These are phyloP conservation scores for Artemisia argyi DNA, from an alignment of 129 eudicot genomes.

Conservation along the genomic window DNA sequence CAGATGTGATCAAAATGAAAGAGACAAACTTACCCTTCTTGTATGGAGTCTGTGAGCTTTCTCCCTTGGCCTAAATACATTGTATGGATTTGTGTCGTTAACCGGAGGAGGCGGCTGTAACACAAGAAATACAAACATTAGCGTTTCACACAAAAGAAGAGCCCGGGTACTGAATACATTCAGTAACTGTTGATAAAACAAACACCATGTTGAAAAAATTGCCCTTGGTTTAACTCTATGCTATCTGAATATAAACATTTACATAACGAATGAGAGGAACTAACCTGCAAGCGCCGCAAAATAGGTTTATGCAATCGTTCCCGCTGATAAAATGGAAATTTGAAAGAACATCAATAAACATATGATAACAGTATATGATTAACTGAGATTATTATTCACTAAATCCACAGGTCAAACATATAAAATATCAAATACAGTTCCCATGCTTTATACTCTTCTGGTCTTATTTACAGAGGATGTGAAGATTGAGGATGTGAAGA, in stretches of 20 bases:
- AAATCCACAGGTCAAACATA: too few species aligned
- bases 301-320: slow-evolving; percentile 84
- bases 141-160: background rate
- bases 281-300: slow-evolving; percentile 91
- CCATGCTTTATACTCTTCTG: too few species aligned
- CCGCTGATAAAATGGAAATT: slow-evolving; percentile 43
- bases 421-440: too few species aligned
- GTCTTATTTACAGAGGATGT: too few species aligned
- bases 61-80: slow-evolving; percentile 96
- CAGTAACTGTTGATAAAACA: background rate
- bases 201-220: too few species aligned
- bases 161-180: background rate
- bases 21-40: slow-evolving; percentile 63
- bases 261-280: slow-evolving; percentile 1
- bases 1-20: background rate
- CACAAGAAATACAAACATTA: background rate
- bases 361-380: too few species aligned
- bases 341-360: too few species aligned
- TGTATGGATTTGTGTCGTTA: slow-evolving; percentile 93
- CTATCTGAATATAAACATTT: too few species aligned
- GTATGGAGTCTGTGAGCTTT: slow-evolving; percentile 95
- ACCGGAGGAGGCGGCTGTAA: slow-evolving; percentile 96
- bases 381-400: too few species aligned
- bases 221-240: background rate
- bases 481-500: too few species aligned